Base-by-base conservation (phyloP, 2,329 filamentous ascomycete genomes). In the Chrysoporthe cubensis region DNA sequence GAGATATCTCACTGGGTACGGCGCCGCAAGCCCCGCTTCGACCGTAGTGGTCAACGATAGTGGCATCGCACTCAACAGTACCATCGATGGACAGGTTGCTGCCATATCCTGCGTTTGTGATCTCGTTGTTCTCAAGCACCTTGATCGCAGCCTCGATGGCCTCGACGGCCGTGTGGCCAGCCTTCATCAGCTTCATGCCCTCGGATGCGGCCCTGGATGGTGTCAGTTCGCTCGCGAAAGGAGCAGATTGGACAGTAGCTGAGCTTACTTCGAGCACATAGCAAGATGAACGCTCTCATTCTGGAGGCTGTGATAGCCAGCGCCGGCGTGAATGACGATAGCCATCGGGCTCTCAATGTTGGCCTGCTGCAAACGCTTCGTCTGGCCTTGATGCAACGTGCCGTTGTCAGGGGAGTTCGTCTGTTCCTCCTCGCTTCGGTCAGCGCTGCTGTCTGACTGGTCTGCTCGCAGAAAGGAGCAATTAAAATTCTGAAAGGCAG, bases 31-130 rank as follows among this genome's bases (percentile, higher is more conserved):
- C 96, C 72, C 96, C 96, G 77, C 95, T 98, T 71, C 94, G 89
- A 54, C 96, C 96, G 62, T 90, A 83, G 76, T 98, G 92, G 75
- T 99, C 94, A 52, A 99, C 91, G 65, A 99, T 87, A 0, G 93
- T 94, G 66, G 96, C 96, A 82, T 99, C 96, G 73, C 94, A 96
- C 78, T 99, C 96, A 14, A 98, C 96, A 1, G 89, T 87, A 1
- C 96, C 96, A 73, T 97, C 91, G 71, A 97, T 92, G 57, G 93
- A 90, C 34, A 99, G 83, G 74, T 99, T 99, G 80, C 96, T 99
- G 59, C 96, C 96, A 76, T 92, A 98, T 0, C 96, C 96, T 48
- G 95, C 92, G 77, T 99, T 99, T 46, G 96, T 99, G 72, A 99
- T 96, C 74, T 97, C 94, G 67, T 91, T 90, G 76, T 99, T 93